phyloP scores from a whole-genome alignment of 352 stramenopile species.

The Bremia lactucae region DNA sequence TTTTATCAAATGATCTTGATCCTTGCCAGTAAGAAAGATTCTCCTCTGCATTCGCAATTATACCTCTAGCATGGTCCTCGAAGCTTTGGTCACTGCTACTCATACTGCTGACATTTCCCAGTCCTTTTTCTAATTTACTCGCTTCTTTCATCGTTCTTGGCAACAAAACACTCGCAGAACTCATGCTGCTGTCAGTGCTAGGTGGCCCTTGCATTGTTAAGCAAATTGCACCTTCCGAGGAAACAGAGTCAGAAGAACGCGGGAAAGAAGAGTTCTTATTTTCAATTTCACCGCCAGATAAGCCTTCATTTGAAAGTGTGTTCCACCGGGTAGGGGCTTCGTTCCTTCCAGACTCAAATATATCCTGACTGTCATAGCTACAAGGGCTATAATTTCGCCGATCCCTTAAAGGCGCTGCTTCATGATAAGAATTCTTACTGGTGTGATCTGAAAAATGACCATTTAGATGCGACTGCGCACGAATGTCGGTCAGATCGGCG shows the following conservation, averaged over 20 bases:
- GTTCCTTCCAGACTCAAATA: constrained; percentile 4
- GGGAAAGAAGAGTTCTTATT: too few species aligned
- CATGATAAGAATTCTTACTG: neutral
- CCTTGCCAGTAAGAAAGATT: neutral
- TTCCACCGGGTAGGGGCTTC: constrained; percentile 4
- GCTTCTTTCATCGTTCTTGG: constrained; percentile 52
- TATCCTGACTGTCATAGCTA: too few species aligned
- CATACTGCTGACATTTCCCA: constrained; percentile 59
- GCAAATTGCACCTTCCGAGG: constrained; percentile 1
- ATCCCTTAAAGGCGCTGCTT: neutral
- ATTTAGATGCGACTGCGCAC: neutral
- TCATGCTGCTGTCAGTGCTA: constrained; percentile 32
- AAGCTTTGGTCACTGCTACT: constrained; percentile 22
- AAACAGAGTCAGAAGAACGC: constrained; percentile 4
- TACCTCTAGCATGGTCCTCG: constrained; percentile 1
- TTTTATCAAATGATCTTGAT: neutral
- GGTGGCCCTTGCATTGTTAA: constrained; percentile 1
- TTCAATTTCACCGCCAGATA: constrained; percentile 1
- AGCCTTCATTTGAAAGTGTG: constrained; percentile 1
- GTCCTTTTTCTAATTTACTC: constrained; percentile 49
- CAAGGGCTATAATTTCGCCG: neutral
- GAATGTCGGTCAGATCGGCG: neutral
- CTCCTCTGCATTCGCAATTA: constrained; percentile 1
- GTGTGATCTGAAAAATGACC: neutral
- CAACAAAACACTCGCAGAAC: constrained; percentile 31